These are phyloP conservation scores for Suillus americanus DNA, from an alignment of 768 basidiomycete genomes.

Conservation along the genomic window DNA sequence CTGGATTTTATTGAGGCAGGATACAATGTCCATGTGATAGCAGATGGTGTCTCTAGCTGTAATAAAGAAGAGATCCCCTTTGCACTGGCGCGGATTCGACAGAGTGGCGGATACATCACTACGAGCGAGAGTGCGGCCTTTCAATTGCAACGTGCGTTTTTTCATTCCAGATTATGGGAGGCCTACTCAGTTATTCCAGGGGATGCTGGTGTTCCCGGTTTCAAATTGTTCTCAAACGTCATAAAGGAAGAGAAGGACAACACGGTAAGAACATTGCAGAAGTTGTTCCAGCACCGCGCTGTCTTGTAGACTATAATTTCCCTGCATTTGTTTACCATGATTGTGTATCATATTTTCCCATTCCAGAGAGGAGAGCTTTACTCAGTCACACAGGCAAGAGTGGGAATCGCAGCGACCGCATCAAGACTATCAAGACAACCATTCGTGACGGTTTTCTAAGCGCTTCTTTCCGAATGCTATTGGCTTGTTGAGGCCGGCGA, in stretches of 20 bases:
- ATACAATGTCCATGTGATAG: conserved; percentile 66
- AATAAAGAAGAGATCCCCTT: conserved; percentile 79
- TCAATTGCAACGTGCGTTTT: conserved; percentile 62
- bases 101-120: conserved; percentile 72
- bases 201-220: conserved; percentile 61
- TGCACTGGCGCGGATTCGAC: conserved; percentile 67
- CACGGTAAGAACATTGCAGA: conserved; percentile 43
- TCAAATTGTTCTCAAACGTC: conserved; percentile 69
- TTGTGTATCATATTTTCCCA: background rate
- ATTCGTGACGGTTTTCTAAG: background rate
- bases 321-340: background rate
- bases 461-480: background rate
- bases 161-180: conserved; percentile 9
- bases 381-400: background rate
- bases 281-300: conserved; percentile 29
- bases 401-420: background rate
- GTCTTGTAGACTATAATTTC: background rate
- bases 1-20: conserved; percentile 58
- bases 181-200: conserved; percentile 34
- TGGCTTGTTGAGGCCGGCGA: background rate
- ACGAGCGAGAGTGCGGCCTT: conserved; percentile 84
- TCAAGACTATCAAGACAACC: background rate
- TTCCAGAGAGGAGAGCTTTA: background rate
- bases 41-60: conserved; percentile 82
- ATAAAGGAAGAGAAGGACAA: conserved; percentile 77